A percentile compares a stretch with the other conserved stretches of the same genome.
Conservation (phyloP, 2,329 filamentous ascomycete species). For the Sphaerostilbella broomeana region DNA sequence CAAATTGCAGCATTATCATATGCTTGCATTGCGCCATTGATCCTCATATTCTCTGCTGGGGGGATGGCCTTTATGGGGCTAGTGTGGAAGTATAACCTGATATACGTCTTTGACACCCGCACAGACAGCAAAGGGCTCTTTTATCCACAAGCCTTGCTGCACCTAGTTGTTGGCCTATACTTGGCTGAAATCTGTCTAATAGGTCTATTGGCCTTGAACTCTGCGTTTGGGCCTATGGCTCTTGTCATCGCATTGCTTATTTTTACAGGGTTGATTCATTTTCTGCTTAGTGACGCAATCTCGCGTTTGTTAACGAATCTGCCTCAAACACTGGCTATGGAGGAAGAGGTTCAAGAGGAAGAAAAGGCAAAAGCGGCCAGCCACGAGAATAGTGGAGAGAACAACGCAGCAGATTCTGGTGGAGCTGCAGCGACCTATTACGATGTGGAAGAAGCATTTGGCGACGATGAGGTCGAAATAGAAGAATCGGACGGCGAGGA, state of each 20-base stretch:
- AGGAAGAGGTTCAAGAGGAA: conserved; percentile 40
- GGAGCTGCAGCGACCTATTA: conserved; percentile 31
- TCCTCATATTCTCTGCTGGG: conserved; percentile 73
- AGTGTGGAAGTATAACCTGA: conserved; percentile 83
- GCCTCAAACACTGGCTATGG: conserved; percentile 61
- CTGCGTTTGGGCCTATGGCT: conserved; percentile 60
- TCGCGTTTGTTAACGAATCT: conserved; percentile 71
- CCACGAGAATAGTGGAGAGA: conserved; percentile 14
- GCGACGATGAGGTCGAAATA: conserved; percentile 24
- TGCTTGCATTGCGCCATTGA: conserved; percentile 76
- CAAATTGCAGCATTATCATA: conserved; percentile 64
- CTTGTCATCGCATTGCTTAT: conserved; percentile 71
- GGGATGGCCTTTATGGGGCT: conserved; percentile 78
- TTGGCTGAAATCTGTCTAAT: conserved; percentile 76
- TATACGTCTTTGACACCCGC: conserved; percentile 75
- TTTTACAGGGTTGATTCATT: conserved; percentile 69
- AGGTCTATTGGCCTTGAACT: conserved; percentile 70
- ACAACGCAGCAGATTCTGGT: conserved; percentile 18
- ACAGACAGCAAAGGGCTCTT: conserved; percentile 85
- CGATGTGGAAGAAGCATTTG: conserved; percentile 29
- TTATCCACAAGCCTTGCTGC: conserved; percentile 81
- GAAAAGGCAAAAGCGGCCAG: conserved; percentile 42
- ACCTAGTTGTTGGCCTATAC: conserved; percentile 79
- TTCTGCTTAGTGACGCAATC: conserved; percentile 66
- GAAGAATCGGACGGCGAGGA: conserved; percentile 23